Evolutionary conservation across 306 rosid species (phyloP), one percentile per base, ranked within the genome.

Genomic region (Casuarina glauca): DNA sequence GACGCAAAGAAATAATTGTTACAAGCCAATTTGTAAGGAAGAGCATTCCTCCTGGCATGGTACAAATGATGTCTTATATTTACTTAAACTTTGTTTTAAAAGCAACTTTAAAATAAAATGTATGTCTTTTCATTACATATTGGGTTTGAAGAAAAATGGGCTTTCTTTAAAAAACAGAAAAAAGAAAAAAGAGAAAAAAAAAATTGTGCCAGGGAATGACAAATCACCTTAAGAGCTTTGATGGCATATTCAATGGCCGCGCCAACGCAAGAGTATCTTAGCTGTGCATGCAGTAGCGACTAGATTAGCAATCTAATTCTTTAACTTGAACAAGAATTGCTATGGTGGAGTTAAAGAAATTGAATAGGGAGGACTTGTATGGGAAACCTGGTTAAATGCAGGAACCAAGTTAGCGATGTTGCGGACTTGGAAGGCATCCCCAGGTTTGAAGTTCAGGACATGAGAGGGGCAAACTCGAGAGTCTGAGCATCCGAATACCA

Each of bases 401-500:
- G 97, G 97, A 62, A 91, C 91, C 87, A 89, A 16, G 77, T 86
- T 89, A 17, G 97, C 93, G 57, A 88, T 89, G 82, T 89, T 91
- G 73, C 92, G 90, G 15, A 81, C 88, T 79, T 79, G 49, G 58
- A 91, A 91, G 78, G 91, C 93, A 53, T 91, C 92, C 55, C 97
- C 91, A 41, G 92, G 90, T 86, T 86, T 72, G 70, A 89, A 91
- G 77, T 83, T 82, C 1, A 91, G 76, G 53, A 88, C 78, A 44
- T 64, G 2, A 5, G 91, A 64, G 3, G 97, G 93, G 67, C 91
- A 81, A 78, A 91, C 97, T 74, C 97, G 75, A 16, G 97, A 91
- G 88, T 91, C 97, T 39, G 92, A 91, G 73, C 93, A 91, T 16
- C 92, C 90, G 73, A 91, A 89, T 57, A 91, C 88, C 84, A 89